Evolutionary conservation across 2,329 filamentous ascomycete species (phyloP), one percentile per base, ranked within the genome.

Genomic region (Arthroderma sp.): DNA sequence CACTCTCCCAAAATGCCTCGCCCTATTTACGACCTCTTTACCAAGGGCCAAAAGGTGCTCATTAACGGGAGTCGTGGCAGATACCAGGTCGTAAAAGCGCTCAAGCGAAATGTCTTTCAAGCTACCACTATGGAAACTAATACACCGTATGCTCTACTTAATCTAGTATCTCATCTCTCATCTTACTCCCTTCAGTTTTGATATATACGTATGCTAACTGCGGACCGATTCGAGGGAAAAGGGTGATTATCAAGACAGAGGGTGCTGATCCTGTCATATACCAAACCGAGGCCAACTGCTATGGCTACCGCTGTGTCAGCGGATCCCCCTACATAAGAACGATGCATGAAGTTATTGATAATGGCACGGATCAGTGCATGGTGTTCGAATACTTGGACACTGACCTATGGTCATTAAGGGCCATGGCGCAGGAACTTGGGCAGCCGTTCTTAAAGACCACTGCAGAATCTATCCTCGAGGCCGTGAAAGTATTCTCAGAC

Each of bases 321-420:
- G 23, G 33, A n/a, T 60, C 49, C 5, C 56, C 49, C 17, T 56
- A 56, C 19, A 57, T 61, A 13, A 44, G 58, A 13, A 9, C 49
- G 5, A 21, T 60, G 8, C 44, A 33, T n/a, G 60, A 61, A 38
- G 49, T 55, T 1, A 33, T 60, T 44, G 53, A 60, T 47, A 59
- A 60, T 39, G 56, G 41, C 19, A 60, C 54, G 1, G 60, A 60
- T 41, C 53, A 55, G 11, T 61, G 60, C 47, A 60, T 59, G 58
- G 58, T 60, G 13, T 55, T 60, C 41, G 60, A 60, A 38, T 61
- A 55, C 39, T 33, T 60, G 56, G 60, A 60, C 39, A 52, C 28
- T 13, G 58, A 61, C 25, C 35, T 61, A 11, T 61, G 59, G 59
- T 59, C 59, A 9, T 19, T 60, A 19, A 38, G 54, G 13, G 38